Conservation (phyloP, 1,284 basidiomycete genomes). For the Volvariella volvacea region DNA sequence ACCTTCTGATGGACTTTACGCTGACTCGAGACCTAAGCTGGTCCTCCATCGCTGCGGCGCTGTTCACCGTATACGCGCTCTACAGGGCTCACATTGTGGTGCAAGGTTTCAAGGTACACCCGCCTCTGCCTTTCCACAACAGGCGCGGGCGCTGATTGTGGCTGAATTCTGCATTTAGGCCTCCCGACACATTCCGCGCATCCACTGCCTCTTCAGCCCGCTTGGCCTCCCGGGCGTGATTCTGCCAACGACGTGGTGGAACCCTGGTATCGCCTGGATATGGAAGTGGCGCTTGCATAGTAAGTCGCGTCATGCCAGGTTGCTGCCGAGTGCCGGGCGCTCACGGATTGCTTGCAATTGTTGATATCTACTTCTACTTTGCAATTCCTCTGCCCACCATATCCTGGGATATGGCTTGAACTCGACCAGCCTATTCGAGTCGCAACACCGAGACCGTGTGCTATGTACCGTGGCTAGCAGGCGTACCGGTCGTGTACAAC, state of each 20-base stretch:
- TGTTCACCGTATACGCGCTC: constrained; percentile 3
- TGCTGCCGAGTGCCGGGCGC: too few species aligned
- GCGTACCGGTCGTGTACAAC: constrained; percentile 32
- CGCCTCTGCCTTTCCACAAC: background rate
- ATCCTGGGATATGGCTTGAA: too few species aligned
- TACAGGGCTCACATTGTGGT: constrained; percentile 3
- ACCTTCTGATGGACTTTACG: too few species aligned
- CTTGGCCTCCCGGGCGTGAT: constrained; percentile 26
- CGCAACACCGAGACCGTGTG: constrained; percentile 35
- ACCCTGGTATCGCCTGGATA: constrained; percentile 27
- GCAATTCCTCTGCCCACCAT: background rate
- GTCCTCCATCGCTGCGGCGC: background rate
- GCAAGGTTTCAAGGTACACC: constrained; percentile 5
- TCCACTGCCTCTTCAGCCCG: constrained; percentile 33
- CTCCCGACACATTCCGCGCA: constrained; percentile 28
- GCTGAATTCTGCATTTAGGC: constrained; percentile 23
- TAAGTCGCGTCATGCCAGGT: too few species aligned
- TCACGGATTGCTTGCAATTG: too few species aligned
- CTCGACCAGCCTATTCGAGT: constrained; percentile 32
- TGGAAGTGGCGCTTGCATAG: constrained; percentile 29
- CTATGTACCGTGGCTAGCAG: constrained; percentile 34
- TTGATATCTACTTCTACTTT: background rate
- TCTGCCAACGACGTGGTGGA: constrained; percentile 39
- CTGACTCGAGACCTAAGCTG: too few species aligned
- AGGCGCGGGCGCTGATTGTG: background rate